phyloP scores from a whole-genome alignment of 2,329 filamentous ascomycete species.

The Colletotrichum chrysophilum region DNA sequence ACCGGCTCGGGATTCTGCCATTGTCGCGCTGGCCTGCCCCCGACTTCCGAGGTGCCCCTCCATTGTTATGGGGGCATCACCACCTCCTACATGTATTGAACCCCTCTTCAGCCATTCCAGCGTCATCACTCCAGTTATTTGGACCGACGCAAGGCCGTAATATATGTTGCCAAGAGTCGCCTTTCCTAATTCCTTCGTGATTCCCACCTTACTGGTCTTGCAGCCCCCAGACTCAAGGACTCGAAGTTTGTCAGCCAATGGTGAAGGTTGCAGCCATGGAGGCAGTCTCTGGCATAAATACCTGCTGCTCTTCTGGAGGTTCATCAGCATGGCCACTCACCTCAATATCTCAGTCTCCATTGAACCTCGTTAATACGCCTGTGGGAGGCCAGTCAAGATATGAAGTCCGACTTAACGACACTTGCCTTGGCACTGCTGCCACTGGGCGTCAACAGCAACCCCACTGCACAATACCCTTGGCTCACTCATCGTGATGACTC shows the following conservation, averaged over 20 bases:
- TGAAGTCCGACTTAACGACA: not conserved
- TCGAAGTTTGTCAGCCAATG: not conserved
- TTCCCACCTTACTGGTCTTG: not conserved
- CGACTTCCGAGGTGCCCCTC: not conserved
- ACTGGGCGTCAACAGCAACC: not conserved
- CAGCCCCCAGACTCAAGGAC: not conserved
- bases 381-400: not conserved
- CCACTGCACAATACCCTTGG: not conserved
- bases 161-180: not conserved
- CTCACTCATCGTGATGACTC: not conserved
- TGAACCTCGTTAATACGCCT: not conserved
- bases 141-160: slow-evolving; percentile 16
- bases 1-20: not conserved
- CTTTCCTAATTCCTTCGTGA: not conserved
- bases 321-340: not conserved
- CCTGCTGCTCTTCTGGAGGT: not conserved
- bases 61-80: not conserved
- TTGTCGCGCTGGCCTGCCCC: too few species aligned
- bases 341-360: not conserved
- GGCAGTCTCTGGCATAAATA: not conserved
- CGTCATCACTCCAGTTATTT: not conserved
- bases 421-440: not conserved
- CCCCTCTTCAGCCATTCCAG: not conserved
- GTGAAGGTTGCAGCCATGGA: not conserved
- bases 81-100: not conserved